Base-by-base conservation (phyloP, 495 filamentous ascomycete species). In the Podospora sp. region DNA sequence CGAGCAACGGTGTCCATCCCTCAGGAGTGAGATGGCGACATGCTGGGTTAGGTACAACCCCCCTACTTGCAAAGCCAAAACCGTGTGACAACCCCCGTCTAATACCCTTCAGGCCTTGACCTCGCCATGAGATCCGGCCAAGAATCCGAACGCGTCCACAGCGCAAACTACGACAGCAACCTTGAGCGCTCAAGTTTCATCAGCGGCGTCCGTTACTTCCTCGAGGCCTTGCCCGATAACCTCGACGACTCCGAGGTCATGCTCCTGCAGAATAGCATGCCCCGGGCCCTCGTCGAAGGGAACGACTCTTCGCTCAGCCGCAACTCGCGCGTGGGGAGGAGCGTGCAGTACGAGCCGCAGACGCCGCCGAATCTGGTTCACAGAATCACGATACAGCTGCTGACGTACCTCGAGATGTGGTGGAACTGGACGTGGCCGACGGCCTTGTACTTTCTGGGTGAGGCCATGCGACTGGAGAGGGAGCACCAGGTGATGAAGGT, bases 131-230 rank as follows among this genome's bases (percentile, higher is more conserved):
- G 35, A 56, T 33, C 71, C 1, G 59, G 60, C 26, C 64, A 55
- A 7, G 66, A 71, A 20, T 63, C 29, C 25, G 22, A 26, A 7
- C 36, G 35, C 24, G 11, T 24, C 1, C n/a, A 3, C 12, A 20
- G 36, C 29, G 21, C 22, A 62, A 56, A 55, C 29, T 50, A 63
- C n/a, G 26, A 81, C 66, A 58, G 75, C 11, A 63, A 55, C 0
- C 83, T 90, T 29, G 84, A 85, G 51, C 83, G 90, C n/a, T 83
- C 86, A 20, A 80, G 91, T 0, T 93, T 91, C 73, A 79, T 93
- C 25, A 84, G 88, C 70, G 85, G 88, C 51, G 63, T 91, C 7
- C 80, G 84, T 7, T 91, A 92, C 72, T 79, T 93, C 3, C 83
- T 92, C 2, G 83, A 85, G 59, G 90, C 85, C 0, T 80, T 93